Evolutionary conservation across 495 filamentous ascomycete species (phyloP), one percentile per base, ranked within the genome.

Genomic region (Beverwykella pulmonaria): DNA sequence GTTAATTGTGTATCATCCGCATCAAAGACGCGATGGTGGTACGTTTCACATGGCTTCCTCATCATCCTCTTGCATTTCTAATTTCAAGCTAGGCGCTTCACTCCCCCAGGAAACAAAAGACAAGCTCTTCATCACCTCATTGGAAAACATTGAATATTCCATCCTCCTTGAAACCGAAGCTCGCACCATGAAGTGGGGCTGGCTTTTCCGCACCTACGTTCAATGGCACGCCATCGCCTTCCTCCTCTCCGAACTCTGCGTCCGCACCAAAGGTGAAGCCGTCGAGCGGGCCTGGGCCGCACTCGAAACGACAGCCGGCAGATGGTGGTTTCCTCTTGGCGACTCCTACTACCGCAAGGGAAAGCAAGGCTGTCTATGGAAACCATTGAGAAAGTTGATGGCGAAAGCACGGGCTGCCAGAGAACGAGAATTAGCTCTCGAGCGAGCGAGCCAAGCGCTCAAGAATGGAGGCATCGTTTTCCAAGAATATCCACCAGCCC

Each of bases 141-240:
- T 93, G 19, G 89, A 94, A 63, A 82, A 90, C 20, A 84, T 93
- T 63, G 91, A 96, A 72, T 90, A 90, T 67, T 82, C 81, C n/a
- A 76, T 83, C 25, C 71, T 86, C 12, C 75, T 93, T 14, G 84
- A 87, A 65, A 83, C 79, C 12, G 86, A 89, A 64, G 75, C 82
- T 8, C 78, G 83, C 10, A 84, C 83, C 2, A 81, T 83, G 55
- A 83, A 87, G 57, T 96, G 89, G 86, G 82, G 84, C 25, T 96
- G 92, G 92, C 82, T 92, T 9, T 92, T 92, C 77, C 83, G 86
- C 70, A 90, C 87, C 0, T 92, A 93, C 73, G 87, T 88, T 20
- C 90, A 93, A 62, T 92, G 88, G 87, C 89, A 93, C 65, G 90
- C 91, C 4, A 82, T 94, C 2, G 89, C 88, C 1, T 90, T 90